Evolutionary conservation across 768 basidiomycete genomes (phyloP), one percentile per base, ranked within the genome.

Genomic region (Boletus edulis): DNA sequence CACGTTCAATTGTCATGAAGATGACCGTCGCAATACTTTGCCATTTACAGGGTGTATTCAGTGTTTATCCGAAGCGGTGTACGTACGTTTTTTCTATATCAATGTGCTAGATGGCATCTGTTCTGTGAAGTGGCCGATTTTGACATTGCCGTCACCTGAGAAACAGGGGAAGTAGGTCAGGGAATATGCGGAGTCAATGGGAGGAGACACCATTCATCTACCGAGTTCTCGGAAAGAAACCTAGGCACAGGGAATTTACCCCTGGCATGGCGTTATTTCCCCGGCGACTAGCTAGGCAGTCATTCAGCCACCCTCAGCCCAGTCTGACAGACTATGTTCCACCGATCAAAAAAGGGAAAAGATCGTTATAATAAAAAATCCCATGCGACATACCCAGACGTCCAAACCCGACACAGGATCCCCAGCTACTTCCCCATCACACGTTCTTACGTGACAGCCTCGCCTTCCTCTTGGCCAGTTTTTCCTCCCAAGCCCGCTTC

Each of bases 401-500:
- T 15, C 37, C 43, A 51, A 27, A 43, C 29, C 15, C 34, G 43
- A 44, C 47, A 38, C 18, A 35, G 20, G 41, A 49, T 34, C 27
- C 35, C 27, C 10, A 0, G 29, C 8, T 29, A 8, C 29, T 29
- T 15, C 44, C 3, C 17, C 45, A 15, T 68, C 52, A 61, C 34
- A 46, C 51, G 39, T 43, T 54, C 59, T 58, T 69, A 39, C 66
- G 67, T 41, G 65, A 59, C 8, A 69, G 29, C 58, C 63, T 65
- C 31, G 69, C 69, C 55, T 55, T 71, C 51, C 76, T 67, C 56
- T 66, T 73, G 14, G 74, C 72, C 45, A 68, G 62, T 57, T 75
- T 75, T 55, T 77, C 70, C 51, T 75, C 73, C 66, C 75, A 70
- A 43, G 66, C 64, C 58, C 72, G 73, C 68, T 90, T 91, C 73